These are phyloP conservation scores for Keithomyces neogunnii DNA, from an alignment of 2,329 filamentous ascomycete genomes.

Conservation along the genomic window DNA sequence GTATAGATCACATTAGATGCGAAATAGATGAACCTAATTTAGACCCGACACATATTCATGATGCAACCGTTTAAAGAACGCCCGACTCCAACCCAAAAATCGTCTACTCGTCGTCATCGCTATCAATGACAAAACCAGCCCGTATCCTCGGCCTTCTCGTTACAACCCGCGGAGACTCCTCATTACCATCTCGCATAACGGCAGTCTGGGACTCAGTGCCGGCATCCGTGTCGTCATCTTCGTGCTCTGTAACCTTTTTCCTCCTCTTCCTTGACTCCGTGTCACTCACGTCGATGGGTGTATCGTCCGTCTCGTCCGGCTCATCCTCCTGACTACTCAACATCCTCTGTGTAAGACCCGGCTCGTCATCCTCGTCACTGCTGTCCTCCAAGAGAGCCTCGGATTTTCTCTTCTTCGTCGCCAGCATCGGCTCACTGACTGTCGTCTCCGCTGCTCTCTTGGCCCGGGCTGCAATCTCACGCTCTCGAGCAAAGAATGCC, in stretches of 20 bases:
- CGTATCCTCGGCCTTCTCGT: conserved; percentile 35
- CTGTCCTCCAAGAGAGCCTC: conserved; percentile 14
- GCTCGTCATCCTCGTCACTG: conserved; percentile 16
- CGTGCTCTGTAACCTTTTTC: conserved; percentile 21
- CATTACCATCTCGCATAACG: conserved; percentile 7
- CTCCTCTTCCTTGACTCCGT: conserved; percentile 28
- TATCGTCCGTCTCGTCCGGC: conserved; percentile 19
- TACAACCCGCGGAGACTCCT: conserved; percentile 21
- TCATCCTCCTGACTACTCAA: conserved; percentile 15
- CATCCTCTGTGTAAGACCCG: conserved; percentile 13
- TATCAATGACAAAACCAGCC: conserved; percentile 50
- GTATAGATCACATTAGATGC: too few relatives aligned
- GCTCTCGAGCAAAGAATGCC: conserved; percentile 71
- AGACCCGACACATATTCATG: too few relatives aligned
- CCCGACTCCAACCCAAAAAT: background rate
- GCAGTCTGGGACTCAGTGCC: conserved; percentile 7
- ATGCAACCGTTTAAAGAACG: background rate
- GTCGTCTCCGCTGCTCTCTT: conserved; percentile 25
- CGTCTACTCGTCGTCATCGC: conserved; percentile 44
- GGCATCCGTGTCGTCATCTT: conserved; percentile 21
- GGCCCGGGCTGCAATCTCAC: conserved; percentile 45
- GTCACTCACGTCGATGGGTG: conserved; percentile 21
- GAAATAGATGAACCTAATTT: too few relatives aligned
- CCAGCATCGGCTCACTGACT: conserved; percentile 3
- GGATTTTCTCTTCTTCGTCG: conserved; percentile 20